Conservation (phyloP, 257 asterid species). For the Nicotiana tabacum region DNA sequence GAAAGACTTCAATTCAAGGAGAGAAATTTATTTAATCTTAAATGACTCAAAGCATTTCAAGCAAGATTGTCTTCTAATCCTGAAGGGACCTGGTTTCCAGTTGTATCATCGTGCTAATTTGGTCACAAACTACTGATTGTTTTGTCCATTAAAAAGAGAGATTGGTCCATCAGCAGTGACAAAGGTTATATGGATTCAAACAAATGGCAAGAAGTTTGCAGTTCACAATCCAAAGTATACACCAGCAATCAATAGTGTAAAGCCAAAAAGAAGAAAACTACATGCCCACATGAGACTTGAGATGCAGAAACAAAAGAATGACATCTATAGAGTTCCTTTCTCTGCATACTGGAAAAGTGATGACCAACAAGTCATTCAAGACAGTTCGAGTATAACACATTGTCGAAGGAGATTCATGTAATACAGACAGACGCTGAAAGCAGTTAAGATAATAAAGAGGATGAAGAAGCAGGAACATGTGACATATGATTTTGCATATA, state of each 20-base stretch:
- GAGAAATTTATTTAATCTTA: not conserved
- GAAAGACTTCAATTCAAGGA: not conserved
- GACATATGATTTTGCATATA: not conserved
- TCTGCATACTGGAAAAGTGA: not conserved
- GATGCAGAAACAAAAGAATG: not conserved
- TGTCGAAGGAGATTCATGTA: not conserved
- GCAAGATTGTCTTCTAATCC: not conserved
- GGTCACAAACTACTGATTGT: not conserved
- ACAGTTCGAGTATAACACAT: not conserved
- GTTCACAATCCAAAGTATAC: not conserved
- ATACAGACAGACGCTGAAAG: not conserved
- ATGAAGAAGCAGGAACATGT: not conserved
- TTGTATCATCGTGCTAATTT: not conserved
- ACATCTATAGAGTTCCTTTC: not conserved
- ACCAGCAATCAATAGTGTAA: not conserved
- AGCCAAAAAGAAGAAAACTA: not conserved
- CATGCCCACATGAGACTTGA: not conserved
- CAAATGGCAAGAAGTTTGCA: not conserved
- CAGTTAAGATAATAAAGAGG: not conserved
- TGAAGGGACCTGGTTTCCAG: not conserved
- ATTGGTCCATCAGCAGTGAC: not conserved
- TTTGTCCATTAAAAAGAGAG: not conserved
- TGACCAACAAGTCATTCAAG: slow-evolving; percentile 3
- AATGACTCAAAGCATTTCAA: slow-evolving; percentile 6
- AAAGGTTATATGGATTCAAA: not conserved